Evolutionary conservation across 2,329 filamentous ascomycete species (phyloP).

Genomic region (Lachnellula hyalina): DNA sequence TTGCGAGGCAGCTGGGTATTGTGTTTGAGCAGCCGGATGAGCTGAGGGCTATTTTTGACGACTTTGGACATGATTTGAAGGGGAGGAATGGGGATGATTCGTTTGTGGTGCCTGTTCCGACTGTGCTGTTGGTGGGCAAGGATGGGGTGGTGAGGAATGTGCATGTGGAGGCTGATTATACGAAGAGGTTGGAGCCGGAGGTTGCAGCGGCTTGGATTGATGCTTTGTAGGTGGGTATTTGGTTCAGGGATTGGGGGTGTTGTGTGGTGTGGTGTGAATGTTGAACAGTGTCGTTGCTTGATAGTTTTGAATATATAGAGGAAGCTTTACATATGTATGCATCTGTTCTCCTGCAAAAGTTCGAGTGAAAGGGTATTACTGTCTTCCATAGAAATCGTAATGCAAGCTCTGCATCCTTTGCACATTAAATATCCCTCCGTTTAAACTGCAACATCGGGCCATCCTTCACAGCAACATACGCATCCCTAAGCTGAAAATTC

Average conservation of each 20-base stretch:
- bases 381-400: too few relatives aligned
- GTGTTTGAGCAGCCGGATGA: constrained; percentile 31
- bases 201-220: constrained; percentile 34
- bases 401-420: too few relatives aligned
- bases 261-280: too few relatives aligned
- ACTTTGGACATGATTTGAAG: constrained; percentile 30
- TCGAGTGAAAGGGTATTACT: too few relatives aligned
- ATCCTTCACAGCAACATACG: neutral
- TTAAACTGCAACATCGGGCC: constrained; percentile 1
- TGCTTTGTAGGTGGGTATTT: constrained; percentile 10
- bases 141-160: constrained; percentile 34
- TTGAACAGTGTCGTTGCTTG: too few relatives aligned
- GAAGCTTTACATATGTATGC: too few relatives aligned
- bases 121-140: constrained; percentile 35
- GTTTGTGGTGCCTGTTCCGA: constrained; percentile 35
- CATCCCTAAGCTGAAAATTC: neutral
- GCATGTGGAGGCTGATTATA: constrained; percentile 35
- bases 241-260: too few relatives aligned
- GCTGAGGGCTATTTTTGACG: constrained; percentile 26
- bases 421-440: too few relatives aligned
- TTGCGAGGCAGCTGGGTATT: constrained; percentile 35
- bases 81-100: constrained; percentile 35
- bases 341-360: too few relatives aligned
- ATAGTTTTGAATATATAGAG: too few relatives aligned
- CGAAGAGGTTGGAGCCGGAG: constrained; percentile 34